Evolutionary conservation across 2,329 filamentous ascomycete genomes (phyloP).

Genomic region (Fusarium sp.): DNA sequence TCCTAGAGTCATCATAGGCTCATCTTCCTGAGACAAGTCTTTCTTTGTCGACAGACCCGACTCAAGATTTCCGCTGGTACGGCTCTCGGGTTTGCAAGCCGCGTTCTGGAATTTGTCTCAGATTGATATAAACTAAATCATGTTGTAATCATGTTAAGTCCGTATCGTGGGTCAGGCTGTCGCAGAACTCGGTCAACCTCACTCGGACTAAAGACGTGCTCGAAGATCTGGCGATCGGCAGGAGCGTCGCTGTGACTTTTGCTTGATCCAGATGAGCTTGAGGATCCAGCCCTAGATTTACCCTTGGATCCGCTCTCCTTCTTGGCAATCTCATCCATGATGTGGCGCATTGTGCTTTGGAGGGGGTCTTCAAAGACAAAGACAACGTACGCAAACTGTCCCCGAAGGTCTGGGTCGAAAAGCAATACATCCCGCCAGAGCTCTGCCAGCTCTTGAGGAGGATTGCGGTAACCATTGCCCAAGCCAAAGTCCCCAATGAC

Average conservation of each 20-base stretch:
- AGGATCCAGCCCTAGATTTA: constrained; percentile 50
- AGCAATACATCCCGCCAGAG: constrained; percentile 75
- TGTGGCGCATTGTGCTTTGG: constrained; percentile 66
- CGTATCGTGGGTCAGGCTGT: constrained; percentile 67
- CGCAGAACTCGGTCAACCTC: constrained; percentile 65
- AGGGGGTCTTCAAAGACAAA: constrained; percentile 73
- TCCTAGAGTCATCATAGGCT: constrained; percentile 23
- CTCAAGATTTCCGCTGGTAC: constrained; percentile 14
- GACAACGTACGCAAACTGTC: constrained; percentile 70
- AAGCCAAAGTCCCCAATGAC: constrained; percentile 75
- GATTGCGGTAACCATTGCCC: constrained; percentile 73
- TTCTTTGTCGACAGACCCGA: constrained; percentile 19
- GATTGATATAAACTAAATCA: constrained; percentile 37
- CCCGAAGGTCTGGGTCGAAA: constrained; percentile 71
- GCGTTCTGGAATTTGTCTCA: constrained; percentile 18
- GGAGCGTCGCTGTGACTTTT: constrained; percentile 48
- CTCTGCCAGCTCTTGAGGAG: constrained; percentile 72
- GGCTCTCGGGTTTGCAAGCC: constrained; percentile 6
- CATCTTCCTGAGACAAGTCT: constrained; percentile 18
- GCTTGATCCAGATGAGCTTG: constrained; percentile 48
- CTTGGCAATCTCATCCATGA: constrained; percentile 67
- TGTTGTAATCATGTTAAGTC: constrained; percentile 64
- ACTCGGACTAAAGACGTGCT: constrained; percentile 61
- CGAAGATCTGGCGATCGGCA: constrained; percentile 66
- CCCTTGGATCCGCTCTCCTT: constrained; percentile 57